Percentiles rank a stretch among this genome's conserved stretches.
phyloP scores from a whole-genome alignment of 1,139 yeast genomes.

The Yamadazyma kanchanaburiensis region DNA sequence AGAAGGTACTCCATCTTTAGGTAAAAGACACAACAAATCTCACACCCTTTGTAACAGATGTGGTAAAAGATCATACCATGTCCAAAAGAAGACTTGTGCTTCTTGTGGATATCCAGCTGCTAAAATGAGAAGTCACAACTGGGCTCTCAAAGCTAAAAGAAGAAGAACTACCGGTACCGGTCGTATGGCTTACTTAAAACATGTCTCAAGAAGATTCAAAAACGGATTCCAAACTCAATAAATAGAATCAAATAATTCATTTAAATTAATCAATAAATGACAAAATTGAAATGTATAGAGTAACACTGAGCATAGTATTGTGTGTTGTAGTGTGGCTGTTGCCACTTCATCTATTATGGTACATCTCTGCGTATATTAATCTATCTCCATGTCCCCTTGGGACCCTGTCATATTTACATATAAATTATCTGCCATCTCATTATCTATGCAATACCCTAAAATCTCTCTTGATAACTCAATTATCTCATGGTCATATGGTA shows the following conservation, averaged over 20 bases:
- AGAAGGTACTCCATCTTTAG: conserved; percentile 99
- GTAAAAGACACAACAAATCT: conserved; percentile 99
- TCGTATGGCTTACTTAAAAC: conserved; percentile 98
- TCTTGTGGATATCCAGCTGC: conserved; percentile 99
- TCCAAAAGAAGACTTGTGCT: conserved; percentile 98
- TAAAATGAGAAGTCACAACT: conserved; percentile 97
- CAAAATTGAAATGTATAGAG: no score
- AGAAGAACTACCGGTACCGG: conserved; percentile 99
- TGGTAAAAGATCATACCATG: conserved; percentile 98
- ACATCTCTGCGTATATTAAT: not conserved
- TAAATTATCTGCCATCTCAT: conserved; percentile 77
- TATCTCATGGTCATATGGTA: conserved; percentile 59
- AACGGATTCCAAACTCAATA: conserved; percentile 87
- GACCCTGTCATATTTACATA: conserved; percentile 56
- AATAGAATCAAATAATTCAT: conserved; percentile 5
- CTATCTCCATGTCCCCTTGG: conserved; percentile 1
- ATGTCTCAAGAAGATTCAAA: conserved; percentile 96
- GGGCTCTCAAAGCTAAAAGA: conserved; percentile 99
- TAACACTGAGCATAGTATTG: no score
- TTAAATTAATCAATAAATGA: conserved; percentile 4
- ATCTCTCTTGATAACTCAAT: conserved; percentile 71
- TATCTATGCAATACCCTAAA: conserved; percentile 64
- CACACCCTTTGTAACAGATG: conserved; percentile 99
- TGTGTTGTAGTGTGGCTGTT: no score
- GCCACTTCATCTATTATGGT: not conserved